A percentile compares a stretch with the other conserved stretches of the same genome.
phyloP scores from a whole-genome alignment of 2,329 filamentous ascomycete species.

The Colletotrichum tofieldiae region DNA sequence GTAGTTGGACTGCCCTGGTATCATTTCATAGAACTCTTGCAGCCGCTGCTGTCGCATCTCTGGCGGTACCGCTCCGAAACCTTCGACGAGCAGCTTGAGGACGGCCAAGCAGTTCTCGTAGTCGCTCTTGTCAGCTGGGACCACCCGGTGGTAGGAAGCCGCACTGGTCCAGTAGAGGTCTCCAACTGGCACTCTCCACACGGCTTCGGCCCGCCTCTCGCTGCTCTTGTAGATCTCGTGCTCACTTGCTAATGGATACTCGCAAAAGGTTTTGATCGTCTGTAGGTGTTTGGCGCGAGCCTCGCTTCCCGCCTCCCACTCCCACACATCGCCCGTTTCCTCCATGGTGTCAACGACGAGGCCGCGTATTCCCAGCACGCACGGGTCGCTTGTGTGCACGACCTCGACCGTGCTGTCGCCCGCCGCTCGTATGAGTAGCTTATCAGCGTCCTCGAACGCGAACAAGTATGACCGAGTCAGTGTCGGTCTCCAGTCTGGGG shows the following conservation, averaged over 20 bases:
- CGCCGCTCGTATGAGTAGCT: slow-evolving; percentile 6
- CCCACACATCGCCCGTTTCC: slow-evolving; percentile 25
- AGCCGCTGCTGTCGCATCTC: slow-evolving; percentile 9
- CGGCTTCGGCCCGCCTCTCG: slow-evolving; percentile 19
- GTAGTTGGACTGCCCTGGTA: slow-evolving; percentile 18
- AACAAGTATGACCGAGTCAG: slow-evolving; percentile 19
- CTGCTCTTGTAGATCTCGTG: slow-evolving; percentile 10
- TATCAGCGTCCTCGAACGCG: slow-evolving; percentile 14
- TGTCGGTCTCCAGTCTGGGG: slow-evolving; percentile 54
- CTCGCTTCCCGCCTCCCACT: slow-evolving; percentile 4
- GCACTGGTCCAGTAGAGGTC: slow-evolving; percentile 27
- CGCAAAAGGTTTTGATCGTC: slow-evolving; percentile 17
- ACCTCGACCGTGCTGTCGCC: slow-evolving; percentile 24
- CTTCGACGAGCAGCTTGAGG: not conserved
- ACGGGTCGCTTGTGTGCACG: not conserved
- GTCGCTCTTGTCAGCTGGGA: slow-evolving; percentile 9
- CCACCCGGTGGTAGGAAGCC: not conserved
- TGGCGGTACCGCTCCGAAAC: slow-evolving; percentile 2
- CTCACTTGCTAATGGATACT: slow-evolving; percentile 1
- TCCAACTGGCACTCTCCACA: slow-evolving; percentile 36
- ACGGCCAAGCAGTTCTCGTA: slow-evolving; percentile 26
- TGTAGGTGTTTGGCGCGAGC: not conserved
- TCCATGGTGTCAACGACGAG: slow-evolving; percentile 38
- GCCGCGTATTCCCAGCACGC: slow-evolving; percentile 34
- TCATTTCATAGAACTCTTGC: not conserved